These are phyloP conservation scores for Excoecaria agallocha DNA, from an alignment of 345 rosid genomes.

Conservation along the genomic window DNA sequence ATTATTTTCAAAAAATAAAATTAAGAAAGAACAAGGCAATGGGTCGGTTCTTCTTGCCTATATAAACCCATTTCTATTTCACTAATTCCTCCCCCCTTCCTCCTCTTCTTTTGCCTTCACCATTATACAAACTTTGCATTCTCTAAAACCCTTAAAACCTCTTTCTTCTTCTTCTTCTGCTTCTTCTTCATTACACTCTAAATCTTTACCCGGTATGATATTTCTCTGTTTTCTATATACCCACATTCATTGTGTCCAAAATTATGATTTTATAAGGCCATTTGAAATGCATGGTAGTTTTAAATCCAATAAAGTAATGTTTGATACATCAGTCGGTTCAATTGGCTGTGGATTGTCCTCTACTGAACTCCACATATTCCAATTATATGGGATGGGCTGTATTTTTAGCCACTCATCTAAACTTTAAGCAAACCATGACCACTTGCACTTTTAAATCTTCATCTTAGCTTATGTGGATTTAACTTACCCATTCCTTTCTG, in stretches of 20 bases:
- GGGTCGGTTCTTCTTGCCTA: constrained; percentile 26
- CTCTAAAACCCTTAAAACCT: background rate
- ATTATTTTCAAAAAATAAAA: background rate
- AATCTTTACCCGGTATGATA: constrained; percentile 28
- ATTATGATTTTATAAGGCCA: too few species aligned
- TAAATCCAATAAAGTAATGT: too few species aligned
- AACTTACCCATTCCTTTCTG: constrained; percentile 21
- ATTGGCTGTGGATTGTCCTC: constrained; percentile 32
- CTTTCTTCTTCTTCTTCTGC: background rate
- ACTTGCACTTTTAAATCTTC: constrained; percentile 17
- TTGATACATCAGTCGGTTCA: background rate
- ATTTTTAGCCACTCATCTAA: constrained; percentile 20
- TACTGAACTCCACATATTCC: constrained; percentile 22
- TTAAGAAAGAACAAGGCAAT: background rate
- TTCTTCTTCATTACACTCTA: background rate
- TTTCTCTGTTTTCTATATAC: background rate
- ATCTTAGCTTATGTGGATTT: constrained; percentile 19
- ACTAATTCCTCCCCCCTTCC: constrained; percentile 33
- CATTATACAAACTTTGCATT: background rate
- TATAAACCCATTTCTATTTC: constrained; percentile 29
- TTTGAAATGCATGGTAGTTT: background rate
- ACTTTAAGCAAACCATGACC: constrained; percentile 16
- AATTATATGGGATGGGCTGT: constrained; percentile 18
- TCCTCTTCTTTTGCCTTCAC: background rate
- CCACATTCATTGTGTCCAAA: background rate